phyloP scores from a whole-genome alignment of 176 grass and related monocot species.

The Elaeis guineensis region DNA sequence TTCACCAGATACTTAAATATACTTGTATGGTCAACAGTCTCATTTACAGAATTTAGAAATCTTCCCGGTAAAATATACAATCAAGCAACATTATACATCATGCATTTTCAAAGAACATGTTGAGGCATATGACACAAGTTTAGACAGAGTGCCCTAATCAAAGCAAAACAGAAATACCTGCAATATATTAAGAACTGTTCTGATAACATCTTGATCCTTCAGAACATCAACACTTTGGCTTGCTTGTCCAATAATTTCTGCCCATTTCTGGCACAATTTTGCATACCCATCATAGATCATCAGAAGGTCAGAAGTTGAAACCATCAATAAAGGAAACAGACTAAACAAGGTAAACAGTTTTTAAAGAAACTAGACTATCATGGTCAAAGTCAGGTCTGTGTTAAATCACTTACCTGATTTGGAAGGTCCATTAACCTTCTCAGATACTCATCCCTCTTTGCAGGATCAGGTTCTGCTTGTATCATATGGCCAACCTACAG shows the following conservation, averaged over 20 bases:
- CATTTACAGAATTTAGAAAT: too few relatives aligned
- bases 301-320: neutral
- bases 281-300: constrained; percentile 20
- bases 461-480: constrained; percentile 87
- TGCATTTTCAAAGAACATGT: too few relatives aligned
- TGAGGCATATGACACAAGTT: too few relatives aligned
- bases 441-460: constrained; percentile 96
- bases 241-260: constrained; percentile 97
- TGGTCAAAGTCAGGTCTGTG: too few relatives aligned
- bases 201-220: constrained; percentile 96
- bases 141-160: too few relatives aligned
- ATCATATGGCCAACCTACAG: constrained; percentile 93
- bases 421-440: constrained; percentile 99
- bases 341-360: too few relatives aligned
- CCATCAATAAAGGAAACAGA: too few relatives aligned
- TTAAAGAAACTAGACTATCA: too few relatives aligned
- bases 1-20: too few relatives aligned
- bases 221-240: constrained; percentile 91
- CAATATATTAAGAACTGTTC: constrained; percentile 96
- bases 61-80: too few relatives aligned
- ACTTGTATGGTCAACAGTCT: too few relatives aligned
- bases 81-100: too few relatives aligned
- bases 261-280: constrained; percentile 75
- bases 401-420: constrained; percentile 48
- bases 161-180: constrained; percentile 45